phyloP scores from a whole-genome alignment of 2,329 filamentous ascomycete genomes.

The Penicillium oxalicum region DNA sequence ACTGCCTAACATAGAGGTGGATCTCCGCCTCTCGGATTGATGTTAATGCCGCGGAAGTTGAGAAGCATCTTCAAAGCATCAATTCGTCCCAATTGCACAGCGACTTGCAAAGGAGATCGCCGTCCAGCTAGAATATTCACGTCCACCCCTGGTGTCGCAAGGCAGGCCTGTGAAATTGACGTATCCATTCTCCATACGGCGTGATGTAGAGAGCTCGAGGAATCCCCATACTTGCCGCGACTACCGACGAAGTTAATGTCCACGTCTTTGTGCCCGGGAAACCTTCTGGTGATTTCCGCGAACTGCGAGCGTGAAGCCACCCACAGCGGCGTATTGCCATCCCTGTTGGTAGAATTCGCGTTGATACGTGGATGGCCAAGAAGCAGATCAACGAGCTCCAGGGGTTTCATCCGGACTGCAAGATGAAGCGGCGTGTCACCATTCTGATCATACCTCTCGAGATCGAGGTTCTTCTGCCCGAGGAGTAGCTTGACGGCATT shows the following conservation, averaged over 20 bases:
- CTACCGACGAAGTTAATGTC: conserved; percentile 6
- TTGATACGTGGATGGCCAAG: not conserved
- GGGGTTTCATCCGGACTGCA: not conserved
- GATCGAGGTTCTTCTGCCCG: not conserved
- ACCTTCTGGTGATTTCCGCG: conserved; percentile 3
- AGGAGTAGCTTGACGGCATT: not conserved
- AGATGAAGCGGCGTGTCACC: not conserved
- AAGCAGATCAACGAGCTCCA: not conserved
- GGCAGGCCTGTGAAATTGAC: not conserved
- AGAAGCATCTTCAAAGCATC: not conserved
- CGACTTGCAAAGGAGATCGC: not conserved
- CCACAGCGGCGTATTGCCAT: conserved; percentile 9
- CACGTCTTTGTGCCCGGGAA: not conserved
- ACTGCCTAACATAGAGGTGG: not conserved
- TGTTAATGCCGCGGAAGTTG: conserved; percentile 1
- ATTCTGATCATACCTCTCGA: not conserved
- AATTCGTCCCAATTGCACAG: not conserved
- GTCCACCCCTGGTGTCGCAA: not conserved
- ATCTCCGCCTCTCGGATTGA: conserved; percentile 3
- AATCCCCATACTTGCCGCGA: not conserved
- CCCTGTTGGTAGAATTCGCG: not conserved
- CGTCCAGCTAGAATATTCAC: not conserved
- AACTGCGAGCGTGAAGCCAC: conserved; percentile 1
- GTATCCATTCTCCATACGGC: conserved; percentile 2
- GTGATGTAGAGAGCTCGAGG: conserved; percentile 5